Evolutionary conservation across 2,329 filamentous ascomycete species (phyloP).

Genomic region (Hirsutella rhossiliensis): DNA sequence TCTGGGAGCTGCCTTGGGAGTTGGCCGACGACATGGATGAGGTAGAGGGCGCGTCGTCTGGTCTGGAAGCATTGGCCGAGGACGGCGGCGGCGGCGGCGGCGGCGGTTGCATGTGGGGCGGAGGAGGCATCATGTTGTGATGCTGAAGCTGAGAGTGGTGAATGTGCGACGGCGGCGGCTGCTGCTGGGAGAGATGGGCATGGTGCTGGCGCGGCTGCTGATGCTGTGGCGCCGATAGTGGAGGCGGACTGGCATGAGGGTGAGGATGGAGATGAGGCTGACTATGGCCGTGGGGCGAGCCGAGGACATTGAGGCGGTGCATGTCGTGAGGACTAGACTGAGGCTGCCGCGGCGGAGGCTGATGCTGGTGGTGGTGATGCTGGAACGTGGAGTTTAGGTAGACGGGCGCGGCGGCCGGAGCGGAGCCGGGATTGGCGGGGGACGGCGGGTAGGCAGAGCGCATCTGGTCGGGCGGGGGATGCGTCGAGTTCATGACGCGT

Average conservation of each 20-base stretch:
- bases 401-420: slow-evolving; percentile 6
- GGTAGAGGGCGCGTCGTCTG: slow-evolving; percentile 10
- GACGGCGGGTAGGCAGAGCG: slow-evolving; percentile 14
- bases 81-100: slow-evolving; percentile 1
- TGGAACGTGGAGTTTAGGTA: slow-evolving; percentile 5
- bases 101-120: slow-evolving; percentile 6
- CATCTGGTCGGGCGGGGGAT: slow-evolving; percentile 17
- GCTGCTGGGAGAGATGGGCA: neutral
- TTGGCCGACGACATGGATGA: slow-evolving; percentile 6
- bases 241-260: slow-evolving; percentile 9
- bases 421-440: slow-evolving; percentile 6
- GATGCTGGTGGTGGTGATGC: slow-evolving; percentile 11
- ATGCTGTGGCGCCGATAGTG: slow-evolving; percentile 1
- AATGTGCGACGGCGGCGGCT: neutral
- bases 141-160: slow-evolving; percentile 2
- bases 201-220: neutral
- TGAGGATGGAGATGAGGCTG: slow-evolving; percentile 9
- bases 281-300: neutral
- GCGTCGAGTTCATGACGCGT: slow-evolving; percentile 17
- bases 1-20: slow-evolving; percentile 6
- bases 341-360: slow-evolving; percentile 5
- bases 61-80: slow-evolving; percentile 7
- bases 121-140: slow-evolving; percentile 3
- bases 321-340: slow-evolving; percentile 10
- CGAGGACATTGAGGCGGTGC: neutral